Evolutionary conservation across 805 yeast genomes (phyloP), one percentile per base, ranked within the genome.

Genomic region (Sporopachydermia quercuum): DNA sequence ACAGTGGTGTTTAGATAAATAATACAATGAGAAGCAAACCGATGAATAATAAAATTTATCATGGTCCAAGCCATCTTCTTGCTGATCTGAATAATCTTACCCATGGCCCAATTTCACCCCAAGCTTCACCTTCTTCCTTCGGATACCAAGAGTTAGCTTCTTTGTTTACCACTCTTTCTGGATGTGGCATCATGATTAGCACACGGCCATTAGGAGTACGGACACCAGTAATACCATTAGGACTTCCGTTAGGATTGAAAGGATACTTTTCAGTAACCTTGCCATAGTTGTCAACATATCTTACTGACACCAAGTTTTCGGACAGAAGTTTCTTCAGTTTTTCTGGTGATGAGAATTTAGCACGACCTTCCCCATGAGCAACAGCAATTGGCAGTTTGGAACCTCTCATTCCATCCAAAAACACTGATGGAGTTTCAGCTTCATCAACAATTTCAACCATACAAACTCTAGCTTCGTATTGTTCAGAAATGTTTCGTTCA

Each of bases 331-430:
- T 53, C 23, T 63, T 60, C 45, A 71, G 58, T 43, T 68, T 63
- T 17, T 60, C 65, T 5, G 60, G 65, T 19, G 58, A 45, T 36
- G 62, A 62, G 58, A 89, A 91, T 35, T 68, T 61, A 11, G 96
- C 97, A 51, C 84, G 74, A 52, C 98, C 98, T 65, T 91, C 98
- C 50, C 98, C 98, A 56, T 91, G 98, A 3, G 98, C 98, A 49
- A 91, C 97, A 15, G 93, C 96, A 61, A 91, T 85, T 40, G 98
- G 98, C 52, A 91, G 61, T 52, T 76, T 75, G 4, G 96, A 84
- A n/a, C 96, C 94, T 52, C 76, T 71, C 97, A 91, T 86, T 40
- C 81, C 84, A 42, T 79, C 71, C 50, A 87, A 73, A 70, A 91
- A 89, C 41, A 91, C 75, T 41, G 71, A 64, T 40, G 63, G 61